Evolutionary conservation across 2,329 filamentous ascomycete species (phyloP).

Genomic region (Fusarium redolens): DNA sequence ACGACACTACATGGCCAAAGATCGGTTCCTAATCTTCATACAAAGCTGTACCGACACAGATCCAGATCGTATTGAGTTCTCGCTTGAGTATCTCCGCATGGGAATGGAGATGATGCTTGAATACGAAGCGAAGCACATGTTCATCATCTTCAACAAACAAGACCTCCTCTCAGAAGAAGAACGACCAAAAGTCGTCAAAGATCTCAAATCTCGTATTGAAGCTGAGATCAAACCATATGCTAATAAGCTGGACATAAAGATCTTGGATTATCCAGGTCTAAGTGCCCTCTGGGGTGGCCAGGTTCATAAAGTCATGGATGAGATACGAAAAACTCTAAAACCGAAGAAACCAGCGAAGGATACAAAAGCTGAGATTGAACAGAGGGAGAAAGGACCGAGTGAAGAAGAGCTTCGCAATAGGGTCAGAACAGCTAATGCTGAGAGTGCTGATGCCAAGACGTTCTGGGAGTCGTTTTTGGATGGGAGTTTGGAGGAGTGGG

Average conservation of each 20-base stretch:
- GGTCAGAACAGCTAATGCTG: conserved; percentile 13
- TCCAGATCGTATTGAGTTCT: conserved; percentile 37
- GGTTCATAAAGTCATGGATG: conserved; percentile 21
- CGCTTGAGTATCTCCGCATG: conserved; percentile 43
- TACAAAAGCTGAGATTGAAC: conserved; percentile 5
- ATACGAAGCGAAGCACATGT: conserved; percentile 39
- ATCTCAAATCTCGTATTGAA: conserved; percentile 12
- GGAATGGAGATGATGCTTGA: conserved; percentile 35
- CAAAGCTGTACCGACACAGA: conserved; percentile 45
- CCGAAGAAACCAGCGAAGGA: not conserved
- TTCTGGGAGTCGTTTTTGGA: conserved; percentile 47
- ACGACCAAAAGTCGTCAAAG: conserved; percentile 28
- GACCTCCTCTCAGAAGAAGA: conserved; percentile 40
- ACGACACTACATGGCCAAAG: conserved; percentile 43
- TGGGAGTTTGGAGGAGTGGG: conserved; percentile 46
- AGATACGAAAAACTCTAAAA: conserved; percentile 30
- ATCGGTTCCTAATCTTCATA: conserved; percentile 45
- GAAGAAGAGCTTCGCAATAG: conserved; percentile 27
- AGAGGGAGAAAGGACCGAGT: conserved; percentile 19
- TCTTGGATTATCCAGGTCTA: conserved; percentile 42
- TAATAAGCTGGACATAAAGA: conserved; percentile 19
- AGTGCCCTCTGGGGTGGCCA: conserved; percentile 31
- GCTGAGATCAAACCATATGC: conserved; percentile 22
- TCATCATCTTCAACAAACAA: conserved; percentile 50
- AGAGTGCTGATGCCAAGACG: conserved; percentile 4